Base-by-base conservation (phyloP, 163 green algal species). In the Chlorella variabilis region DNA sequence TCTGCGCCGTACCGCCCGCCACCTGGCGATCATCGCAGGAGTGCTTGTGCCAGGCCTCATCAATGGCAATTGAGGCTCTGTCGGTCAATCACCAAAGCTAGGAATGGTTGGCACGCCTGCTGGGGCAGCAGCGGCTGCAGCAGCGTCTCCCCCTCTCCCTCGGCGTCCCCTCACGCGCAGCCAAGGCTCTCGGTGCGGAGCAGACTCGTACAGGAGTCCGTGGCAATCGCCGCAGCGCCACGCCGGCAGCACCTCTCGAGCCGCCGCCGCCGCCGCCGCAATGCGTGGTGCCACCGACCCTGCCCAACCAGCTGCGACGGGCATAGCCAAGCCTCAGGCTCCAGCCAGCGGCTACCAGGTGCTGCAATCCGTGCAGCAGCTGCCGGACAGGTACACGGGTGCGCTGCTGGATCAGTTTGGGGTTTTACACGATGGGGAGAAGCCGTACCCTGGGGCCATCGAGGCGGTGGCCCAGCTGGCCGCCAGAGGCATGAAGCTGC, bases 371-470 rank as follows among this genome's bases (percentile, higher is more conserved):
- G n/a, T 80, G 54, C 27, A 58, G 38, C 73, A 80, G 73, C 36
- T 80, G 17, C 73, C 73, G 25, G 54, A 80, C 8, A 31, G 27
- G 9, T 68, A 78, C 74, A 15, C 27, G 18, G 88, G 78, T 31
- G 75, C 91, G 42, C 84, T 98, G 33, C 86, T 98, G n/a, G 95
- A 98, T 83, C 95, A 98, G 82, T 98, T 97, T 89, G 95, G 95
- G 11, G 77, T 97, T 27, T 88, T 98, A 29, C 95, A 98, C 49
- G 95, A 98, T 71, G 94, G 94, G 0, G 68, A 88, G 66, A 54
- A 63, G 41, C 82, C 95, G 0, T 97, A 97, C 73, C 85, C 89
- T 1, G 85, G 78, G 4, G 92, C 94, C 5, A 78, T 96, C 1
- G 89, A 94, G 48, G 91, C 92, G 6, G 91, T 95, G 48, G 27